Evolutionary conservation across 2,329 filamentous ascomycete species (phyloP), one percentile per base, ranked within the genome.

Genomic region (Capronia coronata): DNA sequence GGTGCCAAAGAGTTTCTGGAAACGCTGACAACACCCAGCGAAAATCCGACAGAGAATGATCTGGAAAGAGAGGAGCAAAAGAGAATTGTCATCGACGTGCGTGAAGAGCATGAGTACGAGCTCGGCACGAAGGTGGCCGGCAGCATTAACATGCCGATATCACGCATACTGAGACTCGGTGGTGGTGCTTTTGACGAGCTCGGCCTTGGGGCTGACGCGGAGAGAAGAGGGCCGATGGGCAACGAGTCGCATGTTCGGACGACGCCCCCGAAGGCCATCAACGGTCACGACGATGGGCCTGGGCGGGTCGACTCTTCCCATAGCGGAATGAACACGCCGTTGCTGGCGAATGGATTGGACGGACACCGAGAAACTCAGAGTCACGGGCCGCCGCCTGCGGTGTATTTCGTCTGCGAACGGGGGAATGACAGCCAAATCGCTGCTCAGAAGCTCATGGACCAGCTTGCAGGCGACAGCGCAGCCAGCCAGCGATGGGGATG

Each of bases 61-160:
- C 63, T 21, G 9, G 54, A 34, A 46, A 43, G 19, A 42, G 43
- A 7, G 55, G 51, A 29, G 29, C 50, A 11, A 57, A 64, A 32
- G 19, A 27, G 23, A 8, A 19, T 53, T 1, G 68, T 96, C 1
- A 67, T 97, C 2, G 93, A 97, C 58, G 88, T 94, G 1, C 77
- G 93, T 1, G 88, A 94, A 59, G 80, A 80, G 60, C 86, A 88
- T 22, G 87, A 95, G 53, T 96, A 87, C 58, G 83, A 85, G 13
- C 82, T 97, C 38, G 89, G 84, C 56, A 16, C 57, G 1, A 82
- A 76, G 53, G 73, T 98, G 6, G 73, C 81, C 0, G 85, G 85
- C 0, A 87, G 87, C 21, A 69, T 94, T 43, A 96, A 73, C 44
- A 63, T 74, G 16, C 72, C 72, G 2, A 68, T 74, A 8, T 70